Percentiles rank a stretch among this genome's conserved stretches.
phyloP scores from a whole-genome alignment of 225 moss, liverwort and hornwort genomes.

The Neckera pumila region DNA sequence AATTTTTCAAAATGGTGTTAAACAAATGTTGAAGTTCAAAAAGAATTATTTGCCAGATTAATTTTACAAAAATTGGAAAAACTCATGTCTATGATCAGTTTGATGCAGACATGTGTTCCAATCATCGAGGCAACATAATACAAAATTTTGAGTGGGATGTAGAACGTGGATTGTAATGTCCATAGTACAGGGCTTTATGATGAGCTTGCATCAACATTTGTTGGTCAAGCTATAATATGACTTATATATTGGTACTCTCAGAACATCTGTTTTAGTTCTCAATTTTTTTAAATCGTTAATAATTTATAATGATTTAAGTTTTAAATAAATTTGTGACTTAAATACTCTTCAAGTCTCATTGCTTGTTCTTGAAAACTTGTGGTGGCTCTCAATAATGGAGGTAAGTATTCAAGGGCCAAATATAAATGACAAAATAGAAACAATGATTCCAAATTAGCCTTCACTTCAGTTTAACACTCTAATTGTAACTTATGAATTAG shows the following conservation, averaged over 20 bases:
- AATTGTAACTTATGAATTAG: rapidly evolving
- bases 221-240: background rate
- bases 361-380: background rate
- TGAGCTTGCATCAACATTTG: background rate
- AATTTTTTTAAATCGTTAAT: no score
- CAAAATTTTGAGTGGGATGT: rapidly evolving
- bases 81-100: background rate
- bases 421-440: background rate
- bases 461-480: background rate
- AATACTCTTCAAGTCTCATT: background rate
- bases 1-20: background rate
- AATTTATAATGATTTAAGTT: rapidly evolving
- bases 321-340: background rate
- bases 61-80: rapidly evolving
- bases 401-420: background rate
- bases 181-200: rapidly evolving
- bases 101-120: rapidly evolving
- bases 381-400: rapidly evolving
- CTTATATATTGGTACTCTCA: rapidly evolving
- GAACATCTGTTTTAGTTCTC: rapidly evolving
- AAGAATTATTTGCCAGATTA: rapidly evolving
- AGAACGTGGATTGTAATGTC: rapidly evolving
- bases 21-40: background rate
- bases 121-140: background rate
- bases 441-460: background rate